Percentiles rank a stretch among this genome's conserved stretches.
Evolutionary conservation across 2,329 filamentous ascomycete species (phyloP).

Genomic region (Pestalotiopsis sp.): DNA sequence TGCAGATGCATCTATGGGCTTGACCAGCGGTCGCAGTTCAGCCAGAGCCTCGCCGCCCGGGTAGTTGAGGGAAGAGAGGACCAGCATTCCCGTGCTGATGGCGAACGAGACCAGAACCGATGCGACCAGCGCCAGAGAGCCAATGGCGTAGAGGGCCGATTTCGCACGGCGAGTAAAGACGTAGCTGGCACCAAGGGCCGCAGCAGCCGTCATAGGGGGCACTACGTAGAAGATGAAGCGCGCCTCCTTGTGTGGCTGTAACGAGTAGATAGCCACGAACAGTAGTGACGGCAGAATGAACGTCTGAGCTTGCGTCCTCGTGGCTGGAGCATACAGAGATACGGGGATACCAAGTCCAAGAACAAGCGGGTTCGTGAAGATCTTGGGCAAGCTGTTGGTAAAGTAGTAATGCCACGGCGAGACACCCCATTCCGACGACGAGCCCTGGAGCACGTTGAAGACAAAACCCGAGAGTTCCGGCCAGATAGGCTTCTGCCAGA

Average conservation of each 20-base stretch:
- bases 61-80: conserved; percentile 88
- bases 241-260: conserved; percentile 94
- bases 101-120: conserved; percentile 65
- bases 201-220: conserved; percentile 77
- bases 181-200: conserved; percentile 73
- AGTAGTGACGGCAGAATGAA: conserved; percentile 68
- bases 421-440: conserved; percentile 85
- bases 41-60: conserved; percentile 82
- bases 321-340: conserved; percentile 52
- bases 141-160: conserved; percentile 54
- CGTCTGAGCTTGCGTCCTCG: conserved; percentile 43
- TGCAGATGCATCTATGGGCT: conserved; percentile 30
- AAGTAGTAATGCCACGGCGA: conserved; percentile 89
- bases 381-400: conserved; percentile 75
- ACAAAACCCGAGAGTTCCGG: conserved; percentile 88
- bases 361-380: conserved; percentile 79
- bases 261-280: conserved; percentile 80
- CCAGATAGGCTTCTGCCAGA: conserved; percentile 90
- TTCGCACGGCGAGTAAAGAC: conserved; percentile 70
- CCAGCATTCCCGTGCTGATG: conserved; percentile 68
- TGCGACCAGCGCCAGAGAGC: conserved; percentile 56
- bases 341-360: conserved; percentile 58
- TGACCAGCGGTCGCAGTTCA: conserved; percentile 48
- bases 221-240: conserved; percentile 91
- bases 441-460: conserved; percentile 86